Evolutionary conservation across 2,329 filamentous ascomycete species (phyloP).

Genomic region (Bimuria novae-zelandiae): DNA sequence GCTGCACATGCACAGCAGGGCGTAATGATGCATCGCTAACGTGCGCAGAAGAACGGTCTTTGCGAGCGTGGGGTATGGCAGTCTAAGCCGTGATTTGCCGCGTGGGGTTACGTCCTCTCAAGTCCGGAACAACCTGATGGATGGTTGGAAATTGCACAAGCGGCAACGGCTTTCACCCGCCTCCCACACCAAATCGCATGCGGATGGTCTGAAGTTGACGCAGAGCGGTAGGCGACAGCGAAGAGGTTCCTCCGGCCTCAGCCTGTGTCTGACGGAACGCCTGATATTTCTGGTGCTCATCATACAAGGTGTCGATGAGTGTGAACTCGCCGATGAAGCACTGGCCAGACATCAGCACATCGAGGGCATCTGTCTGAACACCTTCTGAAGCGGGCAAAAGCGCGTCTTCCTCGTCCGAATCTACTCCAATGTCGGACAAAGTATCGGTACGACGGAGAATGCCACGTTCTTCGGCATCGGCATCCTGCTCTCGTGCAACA

Average conservation of each 20-base stretch:
- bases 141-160: not conserved
- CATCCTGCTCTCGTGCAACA: conserved; percentile 52
- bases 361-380: conserved; percentile 42
- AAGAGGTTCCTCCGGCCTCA: conserved; percentile 27
- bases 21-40: not conserved
- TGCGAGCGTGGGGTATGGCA: not conserved
- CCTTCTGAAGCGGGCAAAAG: conserved; percentile 34
- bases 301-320: conserved; percentile 47
- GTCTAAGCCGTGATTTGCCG: not conserved
- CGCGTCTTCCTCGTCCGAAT: conserved; percentile 43
- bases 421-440: conserved; percentile 46
- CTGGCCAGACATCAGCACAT: conserved; percentile 54
- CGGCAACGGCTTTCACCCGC: conserved; percentile 28
- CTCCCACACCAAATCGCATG: conserved; percentile 39
- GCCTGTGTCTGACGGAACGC: conserved; percentile 36
- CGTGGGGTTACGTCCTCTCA: not conserved
- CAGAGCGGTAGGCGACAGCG: conserved; percentile 38
- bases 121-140: not conserved
- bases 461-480: conserved; percentile 65
- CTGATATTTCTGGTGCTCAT: conserved; percentile 48
- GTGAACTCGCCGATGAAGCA: conserved; percentile 52
- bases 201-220: conserved; percentile 41
- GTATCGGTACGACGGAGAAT: conserved; percentile 49
- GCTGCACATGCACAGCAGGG: not conserved
- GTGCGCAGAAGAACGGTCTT: not conserved